These are phyloP conservation scores for Teratosphaeria destructans DNA, from an alignment of 2,329 filamentous ascomycete genomes.

Conservation along the genomic window DNA sequence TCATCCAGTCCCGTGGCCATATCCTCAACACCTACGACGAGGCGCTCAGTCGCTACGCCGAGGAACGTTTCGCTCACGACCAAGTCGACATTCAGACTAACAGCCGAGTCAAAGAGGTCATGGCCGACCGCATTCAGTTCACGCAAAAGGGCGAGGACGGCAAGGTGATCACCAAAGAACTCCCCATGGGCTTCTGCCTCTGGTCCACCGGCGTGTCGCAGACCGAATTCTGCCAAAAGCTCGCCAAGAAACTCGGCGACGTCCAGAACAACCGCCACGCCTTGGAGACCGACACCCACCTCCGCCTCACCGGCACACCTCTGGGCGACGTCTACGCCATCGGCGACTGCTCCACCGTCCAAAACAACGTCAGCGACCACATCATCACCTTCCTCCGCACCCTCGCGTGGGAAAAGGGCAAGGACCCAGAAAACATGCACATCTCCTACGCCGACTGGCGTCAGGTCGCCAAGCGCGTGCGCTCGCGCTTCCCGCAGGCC, in stretches of 20 bases:
- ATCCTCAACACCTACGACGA: conserved; percentile 99
- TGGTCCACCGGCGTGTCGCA: conserved; percentile 96
- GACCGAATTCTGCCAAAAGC: conserved; percentile 63
- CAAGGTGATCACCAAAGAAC: conserved; percentile 71
- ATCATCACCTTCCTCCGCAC: conserved; percentile 82
- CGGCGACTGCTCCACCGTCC: conserved; percentile 90
- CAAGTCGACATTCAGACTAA: conserved; percentile 88
- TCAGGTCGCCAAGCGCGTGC: conserved; percentile 69
- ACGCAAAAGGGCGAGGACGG: conserved; percentile 69
- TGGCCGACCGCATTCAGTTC: conserved; percentile 74
- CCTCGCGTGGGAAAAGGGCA: conserved; percentile 82
- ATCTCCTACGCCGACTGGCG: conserved; percentile 86
- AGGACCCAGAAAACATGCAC: conserved; percentile 78
- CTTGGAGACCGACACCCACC: conserved; percentile 86
- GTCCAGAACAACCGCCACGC: conserved; percentile 81
- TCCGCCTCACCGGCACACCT: conserved; percentile 78
- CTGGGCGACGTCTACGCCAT: conserved; percentile 93
- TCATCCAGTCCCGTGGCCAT: conserved; percentile 88
- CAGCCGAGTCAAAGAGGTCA: conserved; percentile 82
- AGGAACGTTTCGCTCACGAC: conserved; percentile 82
- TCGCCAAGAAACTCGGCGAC: conserved; percentile 62
- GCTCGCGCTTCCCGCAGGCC: conserved; percentile 84
- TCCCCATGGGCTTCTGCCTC: conserved; percentile 90
- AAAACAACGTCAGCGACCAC: conserved; percentile 92
- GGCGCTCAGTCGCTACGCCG: conserved; percentile 81